Percentiles rank a stretch among this genome's conserved stretches.
Evolutionary conservation across 2,329 filamentous ascomycete species (phyloP).

Genomic region (Alternaria viburni): DNA sequence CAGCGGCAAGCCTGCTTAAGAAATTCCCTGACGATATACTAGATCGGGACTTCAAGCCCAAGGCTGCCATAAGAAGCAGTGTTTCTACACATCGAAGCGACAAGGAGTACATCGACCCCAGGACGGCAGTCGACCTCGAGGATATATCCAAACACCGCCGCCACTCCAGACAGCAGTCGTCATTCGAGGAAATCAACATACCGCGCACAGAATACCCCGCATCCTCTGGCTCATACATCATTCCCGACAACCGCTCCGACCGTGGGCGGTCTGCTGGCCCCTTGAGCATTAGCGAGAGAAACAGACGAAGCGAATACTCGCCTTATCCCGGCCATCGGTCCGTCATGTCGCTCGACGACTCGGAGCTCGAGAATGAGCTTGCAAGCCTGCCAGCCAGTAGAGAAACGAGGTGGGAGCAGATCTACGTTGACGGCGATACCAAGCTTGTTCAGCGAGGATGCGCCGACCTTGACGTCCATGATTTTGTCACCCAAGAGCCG

Average conservation of each 20-base stretch:
- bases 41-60: constrained; percentile 20
- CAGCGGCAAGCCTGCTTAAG: constrained; percentile 73
- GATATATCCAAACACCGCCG: constrained; percentile 48
- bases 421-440: constrained; percentile 49
- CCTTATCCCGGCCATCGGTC: constrained; percentile 43
- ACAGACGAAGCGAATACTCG: constrained; percentile 45
- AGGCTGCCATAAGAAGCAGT: constrained; percentile 36
- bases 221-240: constrained; percentile 53
- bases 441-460: constrained; percentile 45
- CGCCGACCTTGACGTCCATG: constrained; percentile 38
- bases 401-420: constrained; percentile 47
- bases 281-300: constrained; percentile 27
- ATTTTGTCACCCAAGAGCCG: constrained; percentile 40
- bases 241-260: constrained; percentile 32
- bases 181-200: constrained; percentile 39
- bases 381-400: constrained; percentile 42
- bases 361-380: constrained; percentile 45
- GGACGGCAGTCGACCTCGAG: constrained; percentile 51
- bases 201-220: constrained; percentile 54
- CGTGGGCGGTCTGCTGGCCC: constrained; percentile 35
- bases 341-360: constrained; percentile 48
- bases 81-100: constrained; percentile 51
- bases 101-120: constrained; percentile 57
- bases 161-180: constrained; percentile 35
- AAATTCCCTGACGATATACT: constrained; percentile 37